Conservation (phyloP, 140 eudicot species). For the Erigeron philadelphicus region DNA sequence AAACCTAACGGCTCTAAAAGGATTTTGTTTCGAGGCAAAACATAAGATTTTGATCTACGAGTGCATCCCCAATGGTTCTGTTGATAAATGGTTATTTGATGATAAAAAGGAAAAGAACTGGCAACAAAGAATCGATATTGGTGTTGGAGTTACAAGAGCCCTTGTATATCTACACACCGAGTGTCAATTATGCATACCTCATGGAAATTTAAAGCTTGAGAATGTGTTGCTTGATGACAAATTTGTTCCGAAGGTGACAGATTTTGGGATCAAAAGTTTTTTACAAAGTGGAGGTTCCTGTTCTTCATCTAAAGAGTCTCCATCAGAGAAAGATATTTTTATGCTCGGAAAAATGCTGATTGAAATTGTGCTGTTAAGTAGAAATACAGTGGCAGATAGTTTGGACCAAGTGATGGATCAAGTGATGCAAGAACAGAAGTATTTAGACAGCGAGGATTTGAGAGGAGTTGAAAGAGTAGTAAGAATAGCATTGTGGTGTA, state of each 20-base stretch:
- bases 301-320: slow-evolving; percentile 41
- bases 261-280: slow-evolving; percentile 52
- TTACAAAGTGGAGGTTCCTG: slow-evolving; percentile 28
- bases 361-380: slow-evolving; percentile 49
- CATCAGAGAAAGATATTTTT: slow-evolving; percentile 59
- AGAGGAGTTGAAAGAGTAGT: slow-evolving; percentile 54
- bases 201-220: slow-evolving; percentile 66
- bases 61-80: slow-evolving; percentile 51
- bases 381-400: slow-evolving; percentile 30
- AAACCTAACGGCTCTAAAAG: slow-evolving; percentile 48
- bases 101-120: slow-evolving; percentile 27
- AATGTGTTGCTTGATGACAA: slow-evolving; percentile 61
- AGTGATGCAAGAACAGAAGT: slow-evolving; percentile 32
- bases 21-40: slow-evolving; percentile 60
- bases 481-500: slow-evolving; percentile 74
- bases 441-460: slow-evolving; percentile 32
- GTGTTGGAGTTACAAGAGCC: slow-evolving; percentile 61
- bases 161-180: slow-evolving; percentile 62
- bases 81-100: slow-evolving; percentile 51
- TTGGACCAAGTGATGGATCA: slow-evolving; percentile 39
- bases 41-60: slow-evolving; percentile 55
- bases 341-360: slow-evolving; percentile 58
- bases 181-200: slow-evolving; percentile 61
- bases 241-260: slow-evolving; percentile 51
- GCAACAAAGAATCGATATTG: slow-evolving; percentile 54